phyloP scores from a whole-genome alignment of 495 filamentous ascomycete species.

The Platismatia glauca region DNA sequence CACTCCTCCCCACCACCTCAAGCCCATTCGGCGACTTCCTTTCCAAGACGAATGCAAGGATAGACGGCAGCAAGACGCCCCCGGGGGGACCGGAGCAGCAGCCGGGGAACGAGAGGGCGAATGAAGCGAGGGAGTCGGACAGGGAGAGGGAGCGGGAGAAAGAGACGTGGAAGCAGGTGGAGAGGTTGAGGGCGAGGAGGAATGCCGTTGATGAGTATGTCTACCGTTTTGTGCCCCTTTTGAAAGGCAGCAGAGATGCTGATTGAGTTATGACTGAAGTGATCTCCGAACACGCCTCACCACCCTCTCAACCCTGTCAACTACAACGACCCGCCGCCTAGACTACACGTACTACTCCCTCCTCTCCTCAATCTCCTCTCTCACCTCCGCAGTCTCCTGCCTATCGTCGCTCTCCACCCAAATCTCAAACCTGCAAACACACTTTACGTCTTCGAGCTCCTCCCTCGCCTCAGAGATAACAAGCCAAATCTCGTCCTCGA shows the following conservation, averaged over 20 bases:
- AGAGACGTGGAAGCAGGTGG: constrained; percentile 29
- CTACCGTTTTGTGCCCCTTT: constrained; percentile 24
- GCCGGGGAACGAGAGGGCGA: constrained; percentile 30
- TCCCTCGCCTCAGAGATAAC: constrained; percentile 53
- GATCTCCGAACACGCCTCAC: constrained; percentile 28
- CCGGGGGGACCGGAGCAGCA: constrained; percentile 12
- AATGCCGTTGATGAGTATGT: constrained; percentile 33
- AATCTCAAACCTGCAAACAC: constrained; percentile 49
- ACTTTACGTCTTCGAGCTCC: constrained; percentile 54
- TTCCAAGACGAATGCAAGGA: constrained; percentile 1
- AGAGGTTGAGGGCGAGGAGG: constrained; percentile 28
- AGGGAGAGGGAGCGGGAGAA: constrained; percentile 31
- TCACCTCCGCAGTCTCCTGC: constrained; percentile 57
- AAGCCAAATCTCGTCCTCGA: constrained; percentile 56
- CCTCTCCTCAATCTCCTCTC: constrained; percentile 61
- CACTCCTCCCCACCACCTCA: constrained; percentile 12
- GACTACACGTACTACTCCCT: constrained; percentile 82
- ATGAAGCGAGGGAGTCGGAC: constrained; percentile 23
- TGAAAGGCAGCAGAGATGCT: background rate
- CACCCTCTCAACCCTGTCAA: constrained; percentile 33
- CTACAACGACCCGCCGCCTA: constrained; percentile 59
- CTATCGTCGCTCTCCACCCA: constrained; percentile 62
- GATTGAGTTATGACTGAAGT: constrained; percentile 11
- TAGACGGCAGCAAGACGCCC: constrained; percentile 24
- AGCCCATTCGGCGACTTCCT: constrained; percentile 13